phyloP scores from a whole-genome alignment of 805 yeast genomes.

The Ogataea pignaliae region DNA sequence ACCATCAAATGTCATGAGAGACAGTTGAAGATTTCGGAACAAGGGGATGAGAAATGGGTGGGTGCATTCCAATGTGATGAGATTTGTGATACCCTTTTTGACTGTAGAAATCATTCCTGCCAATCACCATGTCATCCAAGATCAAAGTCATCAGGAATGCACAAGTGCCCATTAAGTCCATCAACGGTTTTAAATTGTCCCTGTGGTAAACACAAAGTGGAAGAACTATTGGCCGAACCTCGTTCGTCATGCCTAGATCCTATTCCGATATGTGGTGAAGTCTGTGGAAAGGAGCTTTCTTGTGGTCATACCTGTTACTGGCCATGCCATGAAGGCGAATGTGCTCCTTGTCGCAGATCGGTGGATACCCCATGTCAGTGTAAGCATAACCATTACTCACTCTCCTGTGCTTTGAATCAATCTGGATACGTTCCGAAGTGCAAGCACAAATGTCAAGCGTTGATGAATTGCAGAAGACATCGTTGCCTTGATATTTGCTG shows the following conservation, averaged over 20 bases:
- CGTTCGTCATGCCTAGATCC: constrained; percentile 70
- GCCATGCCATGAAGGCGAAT: constrained; percentile 71
- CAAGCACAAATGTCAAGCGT: constrained; percentile 64
- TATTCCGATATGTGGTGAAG: constrained; percentile 65
- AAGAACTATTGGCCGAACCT: constrained; percentile 30
- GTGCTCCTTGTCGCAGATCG: constrained; percentile 60
- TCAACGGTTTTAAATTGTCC: constrained; percentile 58
- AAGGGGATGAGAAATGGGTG: constrained; percentile 34
- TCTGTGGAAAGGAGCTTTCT: constrained; percentile 56
- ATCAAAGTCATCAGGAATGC: constrained; percentile 9
- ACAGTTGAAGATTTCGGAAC: constrained; percentile 31
- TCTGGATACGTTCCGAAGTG: constrained; percentile 57
- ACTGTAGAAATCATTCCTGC: constrained; percentile 63
- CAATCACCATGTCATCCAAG: constrained; percentile 49
- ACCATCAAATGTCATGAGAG: constrained; percentile 41
- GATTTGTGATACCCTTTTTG: constrained; percentile 42
- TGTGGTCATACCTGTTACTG: constrained; percentile 75
- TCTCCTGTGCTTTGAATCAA: constrained; percentile 59
- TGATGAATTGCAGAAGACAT: constrained; percentile 78
- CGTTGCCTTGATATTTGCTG: constrained; percentile 70
- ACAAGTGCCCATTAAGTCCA: constrained; percentile 63
- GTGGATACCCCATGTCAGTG: constrained; percentile 60
- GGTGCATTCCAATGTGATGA: constrained; percentile 50
- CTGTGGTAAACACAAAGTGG: constrained; percentile 65
- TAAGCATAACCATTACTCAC: constrained; percentile 47